Conservation (phyloP, 108 stramenopile genomes). For the Aurantiochytrium sp. region DNA sequence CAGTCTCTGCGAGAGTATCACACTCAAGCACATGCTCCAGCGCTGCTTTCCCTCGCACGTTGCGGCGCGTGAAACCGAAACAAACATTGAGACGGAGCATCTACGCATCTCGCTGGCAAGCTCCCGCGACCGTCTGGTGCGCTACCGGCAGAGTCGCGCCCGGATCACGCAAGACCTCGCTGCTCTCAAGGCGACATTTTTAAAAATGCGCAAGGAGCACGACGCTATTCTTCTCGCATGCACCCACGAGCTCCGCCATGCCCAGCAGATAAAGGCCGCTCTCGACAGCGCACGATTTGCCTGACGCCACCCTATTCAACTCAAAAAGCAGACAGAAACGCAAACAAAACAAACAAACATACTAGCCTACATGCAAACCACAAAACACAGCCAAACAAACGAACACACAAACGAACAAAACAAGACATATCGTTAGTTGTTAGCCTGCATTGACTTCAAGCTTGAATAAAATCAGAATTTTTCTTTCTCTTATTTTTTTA, state of each 20-base stretch:
- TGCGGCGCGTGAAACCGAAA: not conserved
- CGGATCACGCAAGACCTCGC: not conserved
- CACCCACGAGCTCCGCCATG: not conserved
- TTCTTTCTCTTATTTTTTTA: too few relatives aligned
- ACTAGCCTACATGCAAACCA: too few relatives aligned
- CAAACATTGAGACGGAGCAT: not conserved
- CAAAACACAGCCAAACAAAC: too few relatives aligned
- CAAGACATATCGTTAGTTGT: too few relatives aligned
- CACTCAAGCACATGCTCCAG: not conserved
- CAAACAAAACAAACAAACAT: too few relatives aligned
- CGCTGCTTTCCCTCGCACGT: not conserved
- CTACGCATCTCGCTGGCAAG: not conserved
- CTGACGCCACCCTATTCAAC: too few relatives aligned
- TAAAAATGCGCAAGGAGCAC: not conserved
- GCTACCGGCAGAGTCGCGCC: not conserved
- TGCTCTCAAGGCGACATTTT: not conserved
- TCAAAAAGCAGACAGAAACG: too few relatives aligned
- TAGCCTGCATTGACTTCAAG: too few relatives aligned
- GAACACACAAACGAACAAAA: too few relatives aligned
- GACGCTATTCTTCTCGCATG: not conserved
- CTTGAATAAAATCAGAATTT: too few relatives aligned
- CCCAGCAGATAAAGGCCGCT: not conserved
- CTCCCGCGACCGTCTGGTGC: not conserved
- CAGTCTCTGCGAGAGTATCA: not conserved
- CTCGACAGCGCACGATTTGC: not conserved